phyloP scores from a whole-genome alignment of 192 early-diverging fungal genomes.

The Rhizophagus prolifer region DNA sequence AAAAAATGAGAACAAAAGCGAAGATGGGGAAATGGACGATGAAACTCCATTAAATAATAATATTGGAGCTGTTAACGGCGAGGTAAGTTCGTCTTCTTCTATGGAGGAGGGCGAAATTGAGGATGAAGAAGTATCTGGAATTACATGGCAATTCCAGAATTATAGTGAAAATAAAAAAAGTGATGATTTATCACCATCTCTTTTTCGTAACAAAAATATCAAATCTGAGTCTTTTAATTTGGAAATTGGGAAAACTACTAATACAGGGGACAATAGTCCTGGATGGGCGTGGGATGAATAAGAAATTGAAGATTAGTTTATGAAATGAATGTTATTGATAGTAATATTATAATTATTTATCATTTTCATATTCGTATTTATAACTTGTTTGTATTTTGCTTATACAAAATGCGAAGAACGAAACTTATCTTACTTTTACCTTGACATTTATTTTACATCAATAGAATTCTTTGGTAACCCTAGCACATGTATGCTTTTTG shows the following conservation, averaged over 20 bases:
- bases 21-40: slow-evolving; percentile 7
- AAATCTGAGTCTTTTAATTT: neutral
- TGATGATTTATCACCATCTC: neutral
- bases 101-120: slow-evolving; percentile 18
- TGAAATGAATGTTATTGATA: neutral
- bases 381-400: neutral
- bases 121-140: neutral
- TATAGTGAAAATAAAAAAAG: slow-evolving; percentile 5
- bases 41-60: neutral
- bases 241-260: neutral
- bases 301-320: slow-evolving; percentile 15
- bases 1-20: neutral
- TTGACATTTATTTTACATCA: neutral
- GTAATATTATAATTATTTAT: neutral
- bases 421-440: neutral
- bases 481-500: neutral
- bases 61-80: neutral
- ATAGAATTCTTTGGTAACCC: slow-evolving; percentile 1
- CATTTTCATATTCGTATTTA: neutral
- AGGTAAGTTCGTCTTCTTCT: slow-evolving; percentile 23
- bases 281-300: slow-evolving; percentile 31
- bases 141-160: neutral
- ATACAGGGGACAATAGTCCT: neutral
- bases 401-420: neutral
- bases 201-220: neutral